Base-by-base conservation (phyloP, 345 rosid genomes). In the Linum usitatissimum region DNA sequence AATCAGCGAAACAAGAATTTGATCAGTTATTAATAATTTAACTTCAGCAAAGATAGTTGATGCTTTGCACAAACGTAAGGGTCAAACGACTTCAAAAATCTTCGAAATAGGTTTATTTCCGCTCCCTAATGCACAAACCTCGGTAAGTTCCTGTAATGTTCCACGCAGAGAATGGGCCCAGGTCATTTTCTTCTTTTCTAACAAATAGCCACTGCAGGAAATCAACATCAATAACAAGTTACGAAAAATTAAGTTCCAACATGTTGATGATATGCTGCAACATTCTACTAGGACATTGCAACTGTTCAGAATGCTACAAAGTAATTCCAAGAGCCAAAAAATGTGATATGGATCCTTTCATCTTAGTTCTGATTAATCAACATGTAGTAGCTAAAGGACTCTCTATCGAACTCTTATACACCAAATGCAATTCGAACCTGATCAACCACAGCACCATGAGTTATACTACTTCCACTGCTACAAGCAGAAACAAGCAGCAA, bases 141-240 rank as follows among this genome's bases (percentile, higher is more conserved):
- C 85, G 80, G 75, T 90, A 93, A 58, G 99, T 90, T 78, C 99
- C 99, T 14, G 97, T 90, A 70, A 93, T 86, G 69, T 93, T 93
- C 99, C 99, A 93, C 5, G 79, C 76, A n/a, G 88, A 66, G 65
- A 78, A 81, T 17, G 94, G 79, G 59, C 94, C 97, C 66, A 82
- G 70, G 57, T 82, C 87, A 60, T 60, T 79, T 65, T 79, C 83
- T 34, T 78, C 94, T 68, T 79, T 90, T 72, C 74, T 82, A 28
- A 81, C 83, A 68, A 76, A 75, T 51, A 90, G 81, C 96, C 90
- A 82, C 99, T 93, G 81, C 79, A 80, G 80, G 56, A 23, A 79
- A 68, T 62, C 64, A 75, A 66, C 7, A 60, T 9, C 55, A 76
- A 68, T 3, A 64, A 55, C 17, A 64, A 23, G 28, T 42, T 21